Percentiles rank a stretch among this genome's conserved stretches.
Evolutionary conservation across 306 rosid genomes (phyloP).

Genomic region (Cucurbita argyrosperma): DNA sequence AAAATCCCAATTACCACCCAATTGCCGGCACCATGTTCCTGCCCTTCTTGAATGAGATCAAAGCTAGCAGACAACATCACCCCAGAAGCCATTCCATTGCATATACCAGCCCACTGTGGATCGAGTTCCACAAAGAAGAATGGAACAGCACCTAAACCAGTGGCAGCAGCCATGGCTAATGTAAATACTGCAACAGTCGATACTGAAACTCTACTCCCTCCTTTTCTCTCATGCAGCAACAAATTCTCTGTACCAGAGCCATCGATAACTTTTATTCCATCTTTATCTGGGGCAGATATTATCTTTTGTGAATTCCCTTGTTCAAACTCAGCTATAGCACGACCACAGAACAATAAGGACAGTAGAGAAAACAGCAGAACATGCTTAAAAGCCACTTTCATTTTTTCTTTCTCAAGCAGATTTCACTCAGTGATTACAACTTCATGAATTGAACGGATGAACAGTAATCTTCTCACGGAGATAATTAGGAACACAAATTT

Average conservation of each 20-base stretch:
- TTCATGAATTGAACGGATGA: constrained; percentile 14
- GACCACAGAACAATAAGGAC: constrained; percentile 22
- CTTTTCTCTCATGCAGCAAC: constrained; percentile 38
- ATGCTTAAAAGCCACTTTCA: constrained; percentile 16
- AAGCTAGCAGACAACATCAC: constrained; percentile 99
- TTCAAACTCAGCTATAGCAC: constrained; percentile 37
- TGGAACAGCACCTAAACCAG: constrained; percentile 96
- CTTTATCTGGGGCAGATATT: constrained; percentile 58
- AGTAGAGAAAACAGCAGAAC: constrained; percentile 24
- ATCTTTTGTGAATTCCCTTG: constrained; percentile 28
- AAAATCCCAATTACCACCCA: constrained; percentile 89
- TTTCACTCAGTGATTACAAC: neutral
- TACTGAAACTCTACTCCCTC: constrained; percentile 57
- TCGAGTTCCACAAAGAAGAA: constrained; percentile 98
- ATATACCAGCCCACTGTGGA: constrained; percentile 94
- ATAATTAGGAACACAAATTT: neutral
- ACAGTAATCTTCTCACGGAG: constrained; percentile 11
- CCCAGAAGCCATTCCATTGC: constrained; percentile 99
- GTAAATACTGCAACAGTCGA: constrained; percentile 93
- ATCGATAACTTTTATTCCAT: constrained; percentile 59
- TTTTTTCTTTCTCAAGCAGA: constrained; percentile 6
- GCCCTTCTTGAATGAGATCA: constrained; percentile 90
- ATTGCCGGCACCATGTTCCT: constrained; percentile 65
- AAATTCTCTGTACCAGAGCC: constrained; percentile 60
- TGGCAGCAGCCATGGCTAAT: constrained; percentile 94